A percentile compares a stretch with the other conserved stretches of the same genome.
Conservation (phyloP, 129 eudicot species). For the Scalesia atractyloides region DNA sequence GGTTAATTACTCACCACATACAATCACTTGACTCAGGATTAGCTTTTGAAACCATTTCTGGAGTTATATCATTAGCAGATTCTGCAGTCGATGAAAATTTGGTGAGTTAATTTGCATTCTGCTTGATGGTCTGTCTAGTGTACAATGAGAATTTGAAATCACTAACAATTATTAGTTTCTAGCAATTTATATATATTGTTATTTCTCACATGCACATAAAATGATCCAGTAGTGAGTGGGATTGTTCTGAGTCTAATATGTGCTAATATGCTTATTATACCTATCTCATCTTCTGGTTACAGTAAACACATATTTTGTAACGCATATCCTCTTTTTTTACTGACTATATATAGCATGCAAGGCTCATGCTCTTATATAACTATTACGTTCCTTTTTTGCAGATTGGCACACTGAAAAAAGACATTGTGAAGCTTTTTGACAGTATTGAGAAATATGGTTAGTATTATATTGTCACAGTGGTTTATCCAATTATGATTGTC, state of each 20-base stretch:
- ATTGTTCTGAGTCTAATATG: background rate
- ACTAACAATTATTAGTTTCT: background rate
- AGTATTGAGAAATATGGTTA: slow-evolving; percentile 83
- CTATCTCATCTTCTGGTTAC: background rate
- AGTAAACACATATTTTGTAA: slow-evolving; percentile 10
- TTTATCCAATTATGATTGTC: background rate
- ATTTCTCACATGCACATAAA: background rate
- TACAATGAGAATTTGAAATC: background rate
- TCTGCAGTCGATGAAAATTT: slow-evolving; percentile 58
- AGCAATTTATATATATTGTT: background rate
- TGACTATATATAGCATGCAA: background rate
- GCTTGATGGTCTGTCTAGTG: background rate
- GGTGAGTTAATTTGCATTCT: slow-evolving; percentile 44
- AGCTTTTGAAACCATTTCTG: slow-evolving; percentile 86
- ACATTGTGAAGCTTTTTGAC: slow-evolving; percentile 79
- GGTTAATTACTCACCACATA: slow-evolving; percentile 12
- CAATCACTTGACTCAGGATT: slow-evolving; percentile 54
- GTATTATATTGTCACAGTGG: slow-evolving; percentile 27
- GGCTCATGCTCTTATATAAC: slow-evolving; percentile 21
- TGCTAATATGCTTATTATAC: slow-evolving; percentile 13
- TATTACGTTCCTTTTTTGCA: slow-evolving; percentile 35
- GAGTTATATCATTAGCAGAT: slow-evolving; percentile 81
- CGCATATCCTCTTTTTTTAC: slow-evolving; percentile 12
- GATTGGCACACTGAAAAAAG: slow-evolving; percentile 71
- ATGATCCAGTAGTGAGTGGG: slow-evolving; percentile 1